phyloP scores from a whole-genome alignment of 345 rosid species.

The Sisymbrium irio region DNA sequence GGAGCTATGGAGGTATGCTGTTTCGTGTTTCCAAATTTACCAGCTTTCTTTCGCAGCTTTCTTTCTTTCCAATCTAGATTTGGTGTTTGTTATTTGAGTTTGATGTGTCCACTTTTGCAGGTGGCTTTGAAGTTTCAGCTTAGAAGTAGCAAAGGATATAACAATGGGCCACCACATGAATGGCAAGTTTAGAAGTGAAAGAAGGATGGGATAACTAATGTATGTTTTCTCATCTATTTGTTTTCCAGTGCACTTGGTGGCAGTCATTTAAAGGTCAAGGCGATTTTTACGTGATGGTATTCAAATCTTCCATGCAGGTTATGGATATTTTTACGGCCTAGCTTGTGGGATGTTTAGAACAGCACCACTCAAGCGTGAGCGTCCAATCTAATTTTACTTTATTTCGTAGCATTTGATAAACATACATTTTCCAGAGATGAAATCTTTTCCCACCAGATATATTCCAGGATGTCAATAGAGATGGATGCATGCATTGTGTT shows the following conservation, averaged over 20 bases:
- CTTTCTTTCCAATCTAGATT: no score
- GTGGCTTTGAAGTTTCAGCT: slow-evolving; percentile 96
- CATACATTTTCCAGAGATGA: background rate
- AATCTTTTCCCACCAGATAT: background rate
- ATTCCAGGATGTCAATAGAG: slow-evolving; percentile 70
- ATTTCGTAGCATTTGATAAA: background rate
- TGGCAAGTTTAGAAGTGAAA: slow-evolving; percentile 94
- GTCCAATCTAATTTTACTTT: background rate
- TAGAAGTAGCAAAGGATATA: slow-evolving; percentile 93
- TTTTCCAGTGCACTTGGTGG: slow-evolving; percentile 72
- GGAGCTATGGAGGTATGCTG: slow-evolving; percentile 72
- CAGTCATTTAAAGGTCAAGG: slow-evolving; percentile 81
- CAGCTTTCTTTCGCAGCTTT: background rate
- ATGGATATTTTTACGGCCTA: no score
- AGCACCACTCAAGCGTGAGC: slow-evolving; percentile 63
- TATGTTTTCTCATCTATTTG: slow-evolving; percentile 13
- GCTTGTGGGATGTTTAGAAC: slow-evolving; percentile 88
- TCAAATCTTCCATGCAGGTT: no score
- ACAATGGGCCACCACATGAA: slow-evolving; percentile 84
- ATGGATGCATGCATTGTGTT: slow-evolving; percentile 93
- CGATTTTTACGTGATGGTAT: slow-evolving; percentile 82
- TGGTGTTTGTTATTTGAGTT: background rate
- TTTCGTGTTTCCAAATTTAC: background rate
- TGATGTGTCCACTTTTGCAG: slow-evolving; percentile 36
- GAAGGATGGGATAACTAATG: background rate